A percentile compares a stretch with the other conserved stretches of the same genome.
These are phyloP conservation scores for Nakazawaea peltata DNA, from an alignment of 805 yeast genomes.

Conservation along the genomic window DNA sequence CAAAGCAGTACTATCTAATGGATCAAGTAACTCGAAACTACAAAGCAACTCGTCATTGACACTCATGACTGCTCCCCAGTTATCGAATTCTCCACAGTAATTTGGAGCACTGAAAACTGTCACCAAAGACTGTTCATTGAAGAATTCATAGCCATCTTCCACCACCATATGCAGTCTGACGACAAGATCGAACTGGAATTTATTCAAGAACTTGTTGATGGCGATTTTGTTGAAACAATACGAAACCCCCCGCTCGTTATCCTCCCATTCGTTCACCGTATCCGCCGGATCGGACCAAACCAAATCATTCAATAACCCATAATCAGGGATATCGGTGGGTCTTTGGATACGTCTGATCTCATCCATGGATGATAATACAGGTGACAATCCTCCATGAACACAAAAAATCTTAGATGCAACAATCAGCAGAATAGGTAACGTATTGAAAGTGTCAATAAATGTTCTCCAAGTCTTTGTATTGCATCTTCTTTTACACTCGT, in stretches of 20 bases:
- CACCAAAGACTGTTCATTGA: constrained; percentile 62
- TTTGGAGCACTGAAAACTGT: constrained; percentile 73
- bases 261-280: constrained; percentile 79
- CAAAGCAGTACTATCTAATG: constrained; percentile 85
- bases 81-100: constrained; percentile 79
- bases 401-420: constrained; percentile 94
- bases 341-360: constrained; percentile 69
- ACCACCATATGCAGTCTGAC: constrained; percentile 88
- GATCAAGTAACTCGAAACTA: constrained; percentile 88
- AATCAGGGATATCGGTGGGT: constrained; percentile 84
- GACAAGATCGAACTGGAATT: constrained; percentile 73
- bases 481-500: constrained; percentile 93
- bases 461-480: constrained; percentile 90
- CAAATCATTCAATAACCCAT: constrained; percentile 68
- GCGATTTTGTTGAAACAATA: constrained; percentile 77
- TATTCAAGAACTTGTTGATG: constrained; percentile 64
- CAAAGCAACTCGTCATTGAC: constrained; percentile 89
- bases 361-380: constrained; percentile 64
- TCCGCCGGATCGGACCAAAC: constrained; percentile 86
- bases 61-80: constrained; percentile 98
- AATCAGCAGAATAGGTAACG: constrained; percentile 90
- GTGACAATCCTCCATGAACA: constrained; percentile 80
- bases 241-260: constrained; percentile 78
- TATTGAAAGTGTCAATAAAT: constrained; percentile 91
- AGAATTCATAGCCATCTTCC: constrained; percentile 73